Conservation (phyloP, 163 green algal genomes). For the Volvox carteri region DNA sequence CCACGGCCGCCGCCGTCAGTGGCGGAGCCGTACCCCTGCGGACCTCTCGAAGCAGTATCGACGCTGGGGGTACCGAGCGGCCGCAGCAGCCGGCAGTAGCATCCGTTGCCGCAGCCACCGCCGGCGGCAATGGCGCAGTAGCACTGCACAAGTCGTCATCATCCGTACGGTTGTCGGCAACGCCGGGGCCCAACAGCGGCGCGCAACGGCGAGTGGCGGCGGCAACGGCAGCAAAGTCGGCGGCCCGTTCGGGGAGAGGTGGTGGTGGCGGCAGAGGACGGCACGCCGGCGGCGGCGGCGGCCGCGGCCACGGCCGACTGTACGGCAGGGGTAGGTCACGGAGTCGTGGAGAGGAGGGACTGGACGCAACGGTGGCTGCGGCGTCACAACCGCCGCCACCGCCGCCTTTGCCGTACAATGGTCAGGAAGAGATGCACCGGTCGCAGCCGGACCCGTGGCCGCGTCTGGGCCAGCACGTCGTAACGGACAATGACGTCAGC, state of each 20-base stretch:
- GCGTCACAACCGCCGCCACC: not conserved
- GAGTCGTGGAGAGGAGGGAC: not conserved
- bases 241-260: not conserved
- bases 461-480: not conserved
- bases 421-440: not conserved
- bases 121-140: not conserved
- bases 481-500: not conserved
- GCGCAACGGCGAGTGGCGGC: not conserved
- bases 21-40: not conserved
- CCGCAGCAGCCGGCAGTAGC: not conserved
- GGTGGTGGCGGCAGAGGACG: not conserved
- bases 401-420: not conserved
- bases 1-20: not conserved
- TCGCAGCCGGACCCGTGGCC: not conserved
- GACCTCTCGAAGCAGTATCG: not conserved
- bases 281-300: not conserved
- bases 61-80: not conserved
- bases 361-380: not conserved
- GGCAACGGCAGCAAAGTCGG: not conserved
- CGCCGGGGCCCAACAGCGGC: slow-evolving; percentile 7
- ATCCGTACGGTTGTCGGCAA: not conserved
- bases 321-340: not conserved
- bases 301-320: slow-evolving; percentile 13
- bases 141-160: not conserved
- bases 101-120: not conserved